Evolutionary conservation across 108 stramenopile species (phyloP).

Genomic region (Craspedostauros australis): DNA sequence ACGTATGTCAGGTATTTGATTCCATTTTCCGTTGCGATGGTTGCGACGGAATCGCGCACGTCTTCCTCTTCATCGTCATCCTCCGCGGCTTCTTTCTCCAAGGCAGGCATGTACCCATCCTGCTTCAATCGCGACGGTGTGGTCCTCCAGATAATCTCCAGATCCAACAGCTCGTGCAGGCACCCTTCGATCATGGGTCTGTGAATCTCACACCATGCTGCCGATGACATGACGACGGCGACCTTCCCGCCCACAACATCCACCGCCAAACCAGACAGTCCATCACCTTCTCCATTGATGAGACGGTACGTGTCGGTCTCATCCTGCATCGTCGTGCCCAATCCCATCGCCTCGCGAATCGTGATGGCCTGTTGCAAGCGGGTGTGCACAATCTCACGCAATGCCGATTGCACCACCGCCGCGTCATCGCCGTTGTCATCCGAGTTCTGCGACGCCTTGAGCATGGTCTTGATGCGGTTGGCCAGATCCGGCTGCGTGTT

Average conservation of each 20-base stretch:
- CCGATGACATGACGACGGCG: conserved; percentile 81
- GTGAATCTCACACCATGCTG: conserved; percentile 91
- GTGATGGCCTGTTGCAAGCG: conserved; percentile 54
- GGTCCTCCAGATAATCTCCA: conserved; percentile 67
- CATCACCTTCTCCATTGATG: conserved; percentile 94
- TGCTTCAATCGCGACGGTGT: conserved; percentile 62
- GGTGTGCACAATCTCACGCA: conserved; percentile 41
- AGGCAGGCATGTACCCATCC: conserved; percentile 80
- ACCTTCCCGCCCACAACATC: conserved; percentile 75
- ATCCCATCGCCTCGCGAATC: conserved; percentile 34
- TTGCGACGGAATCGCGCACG: conserved; percentile 3
- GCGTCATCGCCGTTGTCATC: conserved; percentile 14
- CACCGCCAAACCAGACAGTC: conserved; percentile 83
- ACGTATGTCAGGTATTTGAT: conserved; percentile 74
- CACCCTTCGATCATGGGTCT: conserved; percentile 39
- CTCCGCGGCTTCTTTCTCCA: conserved; percentile 4
- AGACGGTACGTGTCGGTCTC: conserved; percentile 75
- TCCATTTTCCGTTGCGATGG: conserved; percentile 59
- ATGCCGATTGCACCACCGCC: conserved; percentile 1
- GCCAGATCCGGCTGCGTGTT: conserved; percentile 29
- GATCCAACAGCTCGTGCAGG: conserved; percentile 32
- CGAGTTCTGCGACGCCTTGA: too few relatives aligned
- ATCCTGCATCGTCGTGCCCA: conserved; percentile 10
- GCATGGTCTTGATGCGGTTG: conserved; percentile 19
- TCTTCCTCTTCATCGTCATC: conserved; percentile 22